Conservation (phyloP, 2,329 filamentous ascomycete species). For the Ophiosphaerella herpotricha region DNA sequence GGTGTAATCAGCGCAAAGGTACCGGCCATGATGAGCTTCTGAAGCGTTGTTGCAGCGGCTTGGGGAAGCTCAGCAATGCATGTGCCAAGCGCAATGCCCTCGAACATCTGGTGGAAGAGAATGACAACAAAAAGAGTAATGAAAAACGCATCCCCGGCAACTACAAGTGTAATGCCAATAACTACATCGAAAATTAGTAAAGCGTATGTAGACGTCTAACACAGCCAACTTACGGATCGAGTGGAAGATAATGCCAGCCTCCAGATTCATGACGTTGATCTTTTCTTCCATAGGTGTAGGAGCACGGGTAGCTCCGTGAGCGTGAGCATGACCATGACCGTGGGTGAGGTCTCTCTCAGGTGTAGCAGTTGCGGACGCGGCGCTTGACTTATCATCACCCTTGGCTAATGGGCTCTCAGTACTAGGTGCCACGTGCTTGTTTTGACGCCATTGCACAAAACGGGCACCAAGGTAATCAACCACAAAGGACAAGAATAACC, state of each 20-base stretch:
- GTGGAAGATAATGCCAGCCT: constrained; percentile 76
- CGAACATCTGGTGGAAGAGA: constrained; percentile 78
- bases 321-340: constrained; percentile 22
- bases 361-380: constrained; percentile 9
- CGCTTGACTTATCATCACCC: constrained; percentile 18
- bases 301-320: constrained; percentile 27
- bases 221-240: constrained; percentile 61
- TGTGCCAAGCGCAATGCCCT: constrained; percentile 74
- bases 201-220: background rate
- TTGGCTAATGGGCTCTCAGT: constrained; percentile 16
- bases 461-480: constrained; percentile 71
- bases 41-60: constrained; percentile 38
- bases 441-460: constrained; percentile 51
- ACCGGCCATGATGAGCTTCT: constrained; percentile 65
- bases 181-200: constrained; percentile 47
- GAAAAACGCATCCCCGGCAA: constrained; percentile 57
- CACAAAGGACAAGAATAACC: constrained; percentile 72
- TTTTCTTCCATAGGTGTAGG: constrained; percentile 47
- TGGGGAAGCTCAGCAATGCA: constrained; percentile 66
- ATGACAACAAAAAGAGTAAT: constrained; percentile 65
- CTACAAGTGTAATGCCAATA: constrained; percentile 65
- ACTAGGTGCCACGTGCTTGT: constrained; percentile 17
- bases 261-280: constrained; percentile 69
- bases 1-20: constrained; percentile 74
- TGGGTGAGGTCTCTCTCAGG: constrained; percentile 19